Percentiles rank a stretch among this genome's conserved stretches.
These are phyloP conservation scores for Penicillium diatomitis DNA, from an alignment of 495 filamentous ascomycete genomes.

Conservation along the genomic window DNA sequence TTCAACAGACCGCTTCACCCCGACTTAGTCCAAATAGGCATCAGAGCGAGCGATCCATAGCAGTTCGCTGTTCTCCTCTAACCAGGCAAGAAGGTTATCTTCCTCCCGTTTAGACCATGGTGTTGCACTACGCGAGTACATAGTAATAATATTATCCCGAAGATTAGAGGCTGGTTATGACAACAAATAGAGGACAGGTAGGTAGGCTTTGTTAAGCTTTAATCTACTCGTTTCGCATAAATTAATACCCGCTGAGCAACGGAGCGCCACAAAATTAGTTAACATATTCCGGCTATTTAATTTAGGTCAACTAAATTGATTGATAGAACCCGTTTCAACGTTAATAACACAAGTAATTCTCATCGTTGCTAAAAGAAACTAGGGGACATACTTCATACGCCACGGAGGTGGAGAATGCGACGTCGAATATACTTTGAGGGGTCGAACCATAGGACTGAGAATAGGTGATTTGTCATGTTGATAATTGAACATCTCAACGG, in stretches of 20 bases:
- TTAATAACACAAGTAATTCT: too few relatives aligned
- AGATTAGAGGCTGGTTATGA: not conserved
- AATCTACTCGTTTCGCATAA: not conserved
- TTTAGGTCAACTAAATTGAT: not conserved
- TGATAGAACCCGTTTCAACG: not conserved
- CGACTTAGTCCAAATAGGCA: slow-evolving; percentile 6
- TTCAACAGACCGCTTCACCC: slow-evolving; percentile 3
- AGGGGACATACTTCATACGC: too few relatives aligned
- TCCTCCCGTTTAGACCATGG: slow-evolving; percentile 2
- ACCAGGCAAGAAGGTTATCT: slow-evolving; percentile 5
- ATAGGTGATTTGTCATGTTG: not conserved
- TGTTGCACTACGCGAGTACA: not conserved
- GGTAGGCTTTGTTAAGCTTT: not conserved
- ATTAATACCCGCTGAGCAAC: too few relatives aligned
- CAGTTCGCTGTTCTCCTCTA: slow-evolving; percentile 2
- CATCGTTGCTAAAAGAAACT: too few relatives aligned
- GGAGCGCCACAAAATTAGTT: too few relatives aligned
- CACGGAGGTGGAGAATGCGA: not conserved
- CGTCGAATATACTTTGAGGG: not conserved
- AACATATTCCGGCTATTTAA: too few relatives aligned
- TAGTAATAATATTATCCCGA: not conserved
- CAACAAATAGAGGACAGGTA: not conserved
- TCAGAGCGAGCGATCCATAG: slow-evolving; percentile 3
- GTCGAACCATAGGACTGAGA: not conserved
- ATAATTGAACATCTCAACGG: not conserved